Conservation (phyloP, 2,329 filamentous ascomycete species). For the Colletotrichum scovillei region DNA sequence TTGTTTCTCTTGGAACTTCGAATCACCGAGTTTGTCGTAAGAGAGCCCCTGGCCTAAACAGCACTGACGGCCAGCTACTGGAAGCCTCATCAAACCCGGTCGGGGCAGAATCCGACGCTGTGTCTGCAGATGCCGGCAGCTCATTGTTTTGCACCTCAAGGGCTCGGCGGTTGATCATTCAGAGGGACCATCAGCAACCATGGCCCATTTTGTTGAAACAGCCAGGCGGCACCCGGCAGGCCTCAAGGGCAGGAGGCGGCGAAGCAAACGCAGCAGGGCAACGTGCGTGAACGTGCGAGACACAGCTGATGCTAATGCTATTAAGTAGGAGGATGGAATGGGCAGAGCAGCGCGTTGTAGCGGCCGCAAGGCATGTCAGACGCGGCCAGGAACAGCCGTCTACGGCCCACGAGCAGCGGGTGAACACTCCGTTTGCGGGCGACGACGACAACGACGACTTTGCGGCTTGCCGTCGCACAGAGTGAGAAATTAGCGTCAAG, state of each 20-base stretch:
- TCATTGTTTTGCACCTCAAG: background rate
- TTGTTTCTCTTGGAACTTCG: background rate
- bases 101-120: background rate
- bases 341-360: background rate
- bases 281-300: background rate
- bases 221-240: background rate
- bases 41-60: background rate
- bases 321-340: background rate
- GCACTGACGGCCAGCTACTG: background rate
- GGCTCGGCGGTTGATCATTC: background rate
- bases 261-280: background rate
- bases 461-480: background rate
- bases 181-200: background rate
- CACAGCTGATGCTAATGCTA: background rate
- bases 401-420: background rate
- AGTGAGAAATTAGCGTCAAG: background rate
- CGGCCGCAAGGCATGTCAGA: constrained; percentile 12
- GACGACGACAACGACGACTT: background rate
- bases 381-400: constrained; percentile 3
- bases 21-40: background rate
- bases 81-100: background rate
- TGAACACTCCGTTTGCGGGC: constrained; percentile 19
- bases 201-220: background rate
- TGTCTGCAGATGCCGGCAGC: background rate
- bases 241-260: constrained; percentile 1